Evolutionary conservation across 2,329 filamentous ascomycete species (phyloP), one percentile per base, ranked within the genome.

Genomic region (Apiospora sp.): DNA sequence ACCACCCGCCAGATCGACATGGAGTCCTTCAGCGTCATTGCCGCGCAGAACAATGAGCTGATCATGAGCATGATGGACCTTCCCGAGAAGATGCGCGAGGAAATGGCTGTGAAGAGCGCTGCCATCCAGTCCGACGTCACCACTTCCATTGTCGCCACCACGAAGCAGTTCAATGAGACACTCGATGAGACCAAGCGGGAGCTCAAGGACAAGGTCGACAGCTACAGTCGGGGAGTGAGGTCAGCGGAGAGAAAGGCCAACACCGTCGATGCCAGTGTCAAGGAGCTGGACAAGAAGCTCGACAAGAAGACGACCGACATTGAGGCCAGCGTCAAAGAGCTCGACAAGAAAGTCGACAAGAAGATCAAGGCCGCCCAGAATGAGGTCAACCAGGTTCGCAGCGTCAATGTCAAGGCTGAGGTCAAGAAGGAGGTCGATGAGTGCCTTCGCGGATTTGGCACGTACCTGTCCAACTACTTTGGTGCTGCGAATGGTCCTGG

Each of bases 331-430:
- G 41, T 68, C 14, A 68, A 27, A 4, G 44, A 46, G n/a, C 27
- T 48, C 2, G 44, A 68, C n/a, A 68, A 68, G 67, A 48, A 68
- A 43, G 10, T n/a, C 19, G 58, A 64, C 19, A 64, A 64, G 58
- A 64, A 64, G 58, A 37, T 64, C 58, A 64, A 64, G 34, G 2
- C 34, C 1, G 58, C 22, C 10, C 19, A 41, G 22, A n/a, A 12
- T 41, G 58, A 41, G 22, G 19, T 34, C 4, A n/a, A 12, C 19
- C 41, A 64, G 16, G 8, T 24, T 10, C 30, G n/a, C 3, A 10
- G 19, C 22, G 12, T n/a, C 10, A 24, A 64, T 10, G 41, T 64
- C 19, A 64, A 64, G 34, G 58, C 34, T 19, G 58, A 64, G 19
- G 34, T 68, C 16, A 68, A 44, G 14, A 19, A 48, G 13, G 41